Base-by-base conservation (phyloP, 768 basidiomycete species). In the Boletus reticuloceps region DNA sequence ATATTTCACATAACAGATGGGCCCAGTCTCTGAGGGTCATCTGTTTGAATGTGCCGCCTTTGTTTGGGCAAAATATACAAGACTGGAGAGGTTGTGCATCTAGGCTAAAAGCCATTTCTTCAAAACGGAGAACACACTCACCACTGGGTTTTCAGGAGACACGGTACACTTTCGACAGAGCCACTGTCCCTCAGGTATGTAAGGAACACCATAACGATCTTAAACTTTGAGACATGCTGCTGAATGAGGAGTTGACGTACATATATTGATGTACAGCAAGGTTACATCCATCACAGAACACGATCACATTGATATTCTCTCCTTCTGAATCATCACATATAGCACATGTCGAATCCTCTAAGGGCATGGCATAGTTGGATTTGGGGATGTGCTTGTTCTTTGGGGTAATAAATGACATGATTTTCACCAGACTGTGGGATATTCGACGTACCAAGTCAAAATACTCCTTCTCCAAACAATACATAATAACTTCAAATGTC, bases 131-230 rank as follows among this genome's bases (percentile, higher is more conserved):
- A 40, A 9, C 12, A 2, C 25, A 74, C 91, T 60, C 66, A 95
- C 94, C 56, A 99, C 97, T 14, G 95, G 93, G 62, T 86, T 90
- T 71, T 98, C 96, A 0, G 97, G 97, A 1, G 94, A 96, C 11
- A 98, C 94, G 0, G 94, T 98, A 66, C 97, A 99, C 72, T 99
- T 99, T 44, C 97, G 78, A 70, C 97, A 99, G 34, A 99, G 82
- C 97, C 97, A 99, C 70, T 99, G 97, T 1, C 97, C 97, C 75
- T 99, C 97, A 0, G 97, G 97, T 55, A 99, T 98, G 68, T 99
- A 99, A 12, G 97, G 97, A 2, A 99, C 94, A n/a, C 97, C 97
- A 65, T 99, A 99, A 66, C 97, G 98, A 69, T 99, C 97, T 97
- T 59, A 4, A 34, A 41, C n/a, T 12, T 36, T 66, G 55, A 64